Conservation (phyloP, 1,139 yeast genomes). For the Zygosaccharomyces sapae region DNA sequence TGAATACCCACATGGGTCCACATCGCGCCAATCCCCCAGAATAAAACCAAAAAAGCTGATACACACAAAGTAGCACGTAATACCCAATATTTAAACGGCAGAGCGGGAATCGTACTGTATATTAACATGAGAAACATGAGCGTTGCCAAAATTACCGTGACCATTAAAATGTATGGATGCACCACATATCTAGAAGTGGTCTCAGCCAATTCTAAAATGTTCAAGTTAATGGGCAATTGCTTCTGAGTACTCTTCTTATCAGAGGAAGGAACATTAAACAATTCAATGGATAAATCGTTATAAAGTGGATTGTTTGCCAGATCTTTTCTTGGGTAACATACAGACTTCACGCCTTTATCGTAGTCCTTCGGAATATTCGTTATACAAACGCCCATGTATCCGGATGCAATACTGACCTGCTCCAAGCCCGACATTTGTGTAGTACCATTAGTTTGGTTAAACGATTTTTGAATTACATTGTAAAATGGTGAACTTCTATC, state of each 20-base stretch:
- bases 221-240: constrained; percentile 18
- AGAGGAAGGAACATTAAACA: constrained; percentile 23
- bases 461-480: constrained; percentile 26
- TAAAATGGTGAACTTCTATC: constrained; percentile 30
- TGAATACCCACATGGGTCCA: constrained; percentile 59
- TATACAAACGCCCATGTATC: constrained; percentile 35
- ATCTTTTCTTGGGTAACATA: constrained; percentile 30
- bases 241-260: constrained; percentile 14
- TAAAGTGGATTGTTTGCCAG: constrained; percentile 24
- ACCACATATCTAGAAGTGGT: constrained; percentile 39
- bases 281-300: constrained; percentile 27
- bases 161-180: constrained; percentile 53
- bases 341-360: constrained; percentile 14
- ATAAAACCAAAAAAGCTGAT: constrained; percentile 41
- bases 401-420: constrained; percentile 27
- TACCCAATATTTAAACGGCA: constrained; percentile 43
- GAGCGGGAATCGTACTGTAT: constrained; percentile 46
- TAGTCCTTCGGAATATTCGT: constrained; percentile 26
- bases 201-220: constrained; percentile 32
- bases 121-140: constrained; percentile 41
- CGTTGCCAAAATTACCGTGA: constrained; percentile 45
- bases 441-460: constrained; percentile 17
- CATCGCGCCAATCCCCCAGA: constrained; percentile 71
- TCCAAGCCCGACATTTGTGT: constrained; percentile 24
- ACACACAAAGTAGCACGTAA: constrained; percentile 39